Percentiles rank a stretch among this genome's conserved stretches.
Conservation (phyloP, 352 stramenopile genomes). For the Vaucheria bursata region DNA sequence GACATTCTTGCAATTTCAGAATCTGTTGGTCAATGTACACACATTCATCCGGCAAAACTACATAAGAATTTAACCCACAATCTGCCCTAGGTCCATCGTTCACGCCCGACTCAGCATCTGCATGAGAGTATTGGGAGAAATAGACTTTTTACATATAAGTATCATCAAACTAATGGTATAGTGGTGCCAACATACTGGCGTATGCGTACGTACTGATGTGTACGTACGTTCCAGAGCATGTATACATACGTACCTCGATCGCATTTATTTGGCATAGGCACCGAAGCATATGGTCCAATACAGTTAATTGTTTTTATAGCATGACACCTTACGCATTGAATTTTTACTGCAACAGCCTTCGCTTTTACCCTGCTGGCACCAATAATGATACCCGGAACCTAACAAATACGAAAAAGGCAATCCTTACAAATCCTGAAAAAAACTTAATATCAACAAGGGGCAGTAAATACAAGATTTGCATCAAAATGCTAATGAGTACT, state of each 20-base stretch:
- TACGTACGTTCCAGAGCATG: no score
- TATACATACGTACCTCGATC: constrained; percentile 56
- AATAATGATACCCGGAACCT: constrained; percentile 89
- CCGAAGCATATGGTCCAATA: constrained; percentile 57
- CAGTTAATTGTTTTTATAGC: constrained; percentile 50
- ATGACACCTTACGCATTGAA: constrained; percentile 72
- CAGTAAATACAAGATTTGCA: no score
- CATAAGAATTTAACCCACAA: constrained; percentile 60
- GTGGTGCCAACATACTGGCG: no score
- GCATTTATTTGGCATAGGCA: constrained; percentile 69
- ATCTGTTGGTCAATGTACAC: constrained; percentile 95
- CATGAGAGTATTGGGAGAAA: background rate
- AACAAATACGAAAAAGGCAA: no score
- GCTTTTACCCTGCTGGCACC: constrained; percentile 80
- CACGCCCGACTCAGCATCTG: background rate
- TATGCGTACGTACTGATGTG: no score
- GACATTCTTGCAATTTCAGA: constrained; percentile 74
- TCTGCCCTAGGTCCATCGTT: constrained; percentile 2
- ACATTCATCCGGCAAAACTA: constrained; percentile 82
- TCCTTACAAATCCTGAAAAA: no score
- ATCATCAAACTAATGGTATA: no score
- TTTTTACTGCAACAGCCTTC: constrained; percentile 75
- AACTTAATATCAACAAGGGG: no score
- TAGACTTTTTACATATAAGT: no score
- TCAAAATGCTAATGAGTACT: no score